phyloP scores from a whole-genome alignment of 306 rosid species.

The Elaeagnus macrophylla region DNA sequence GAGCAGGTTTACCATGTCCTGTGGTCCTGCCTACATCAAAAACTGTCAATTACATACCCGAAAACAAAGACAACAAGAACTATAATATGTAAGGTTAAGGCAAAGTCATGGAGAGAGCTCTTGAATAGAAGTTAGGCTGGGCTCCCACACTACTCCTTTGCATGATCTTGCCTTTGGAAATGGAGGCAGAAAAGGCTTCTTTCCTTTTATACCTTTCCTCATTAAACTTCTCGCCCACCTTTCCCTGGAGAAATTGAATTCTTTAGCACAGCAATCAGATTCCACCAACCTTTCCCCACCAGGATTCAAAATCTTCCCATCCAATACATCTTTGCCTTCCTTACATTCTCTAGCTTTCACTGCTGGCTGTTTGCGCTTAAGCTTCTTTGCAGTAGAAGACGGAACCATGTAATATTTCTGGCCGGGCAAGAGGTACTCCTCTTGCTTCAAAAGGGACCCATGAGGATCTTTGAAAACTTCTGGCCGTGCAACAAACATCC shows the following conservation, averaged over 20 bases:
- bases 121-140: conserved; percentile 48
- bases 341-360: conserved; percentile 1
- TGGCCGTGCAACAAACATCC: conserved; percentile 49
- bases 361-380: conserved; percentile 31
- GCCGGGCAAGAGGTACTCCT: conserved; percentile 49
- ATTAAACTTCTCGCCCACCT: conserved; percentile 18
- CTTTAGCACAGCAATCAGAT: conserved; percentile 32
- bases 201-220: conserved; percentile 33
- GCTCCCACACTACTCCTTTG: conserved; percentile 47
- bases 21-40: no score
- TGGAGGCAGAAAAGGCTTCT: conserved; percentile 53
- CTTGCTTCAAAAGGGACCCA: conserved; percentile 36
- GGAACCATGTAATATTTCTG: conserved; percentile 50
- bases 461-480: conserved; percentile 64
- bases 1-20: no score
- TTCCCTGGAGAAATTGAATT: conserved; percentile 23
- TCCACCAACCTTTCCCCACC: conserved; percentile 28
- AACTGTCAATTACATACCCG: conserved; percentile 5
- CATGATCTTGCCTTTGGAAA: conserved; percentile 37
- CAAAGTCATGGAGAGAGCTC: conserved; percentile 58
- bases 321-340: conserved; percentile 17
- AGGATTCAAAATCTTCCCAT: conserved; percentile 20
- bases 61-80: not conserved
- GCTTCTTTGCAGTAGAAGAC: conserved; percentile 36
- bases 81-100: not conserved